These are phyloP conservation scores for Pythium rhizo-oryzae DNA, from an alignment of 352 stramenopile genomes.

Conservation along the genomic window DNA sequence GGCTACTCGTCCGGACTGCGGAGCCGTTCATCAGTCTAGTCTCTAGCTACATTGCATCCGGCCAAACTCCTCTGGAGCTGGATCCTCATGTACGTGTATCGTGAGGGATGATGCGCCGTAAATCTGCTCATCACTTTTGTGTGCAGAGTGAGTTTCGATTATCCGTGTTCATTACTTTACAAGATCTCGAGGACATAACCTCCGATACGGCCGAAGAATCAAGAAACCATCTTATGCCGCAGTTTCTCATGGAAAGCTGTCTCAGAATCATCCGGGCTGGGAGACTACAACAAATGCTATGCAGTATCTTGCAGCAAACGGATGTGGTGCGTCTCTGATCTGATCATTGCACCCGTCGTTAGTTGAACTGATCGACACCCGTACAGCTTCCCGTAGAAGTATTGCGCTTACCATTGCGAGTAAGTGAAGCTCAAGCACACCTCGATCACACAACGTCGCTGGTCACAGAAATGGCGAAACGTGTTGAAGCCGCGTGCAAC, in stretches of 20 bases:
- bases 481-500: slow-evolving; percentile 5
- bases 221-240: slow-evolving; percentile 11
- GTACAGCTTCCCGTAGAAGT: slow-evolving; percentile 15
- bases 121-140: not conserved
- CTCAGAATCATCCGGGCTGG: slow-evolving; percentile 14
- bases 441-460: slow-evolving; percentile 6
- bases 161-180: slow-evolving; percentile 25
- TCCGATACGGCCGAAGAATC: not conserved
- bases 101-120: not conserved
- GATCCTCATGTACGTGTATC: slow-evolving; percentile 58
- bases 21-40: slow-evolving; percentile 54
- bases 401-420: slow-evolving; percentile 9
- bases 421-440: slow-evolving; percentile 4
- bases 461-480: slow-evolving; percentile 12
- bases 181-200: slow-evolving; percentile 1
- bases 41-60: slow-evolving; percentile 50
- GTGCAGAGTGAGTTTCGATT: slow-evolving; percentile 27
- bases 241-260: not conserved
- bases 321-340: slow-evolving; percentile 18
- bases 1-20: slow-evolving; percentile 62
- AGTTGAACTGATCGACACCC: not conserved
- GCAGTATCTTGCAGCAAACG: slow-evolving; percentile 14
- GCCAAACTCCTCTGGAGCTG: slow-evolving; percentile 42
- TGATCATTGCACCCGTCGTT: not conserved
- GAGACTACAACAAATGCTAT: slow-evolving; percentile 26